Evolutionary conservation across 139 green algal species (phyloP).

Genomic region (Dunaliella sp.): DNA sequence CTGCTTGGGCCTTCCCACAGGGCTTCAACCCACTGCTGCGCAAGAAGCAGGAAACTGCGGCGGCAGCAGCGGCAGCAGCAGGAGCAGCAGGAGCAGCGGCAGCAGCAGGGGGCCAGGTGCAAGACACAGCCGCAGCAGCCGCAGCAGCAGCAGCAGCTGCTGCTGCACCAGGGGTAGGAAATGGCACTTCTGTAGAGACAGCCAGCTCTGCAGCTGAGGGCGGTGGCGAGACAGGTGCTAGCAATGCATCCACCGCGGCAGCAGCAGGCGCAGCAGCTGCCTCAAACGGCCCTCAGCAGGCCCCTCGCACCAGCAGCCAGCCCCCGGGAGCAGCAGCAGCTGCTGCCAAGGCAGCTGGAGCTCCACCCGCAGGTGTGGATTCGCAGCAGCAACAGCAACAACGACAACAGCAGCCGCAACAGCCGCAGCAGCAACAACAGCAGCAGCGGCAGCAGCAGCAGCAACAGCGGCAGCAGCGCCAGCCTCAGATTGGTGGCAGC

Average conservation of each 20-base stretch:
- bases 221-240: neutral
- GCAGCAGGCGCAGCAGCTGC: conserved; percentile 8
- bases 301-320: neutral
- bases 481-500: too few species aligned
- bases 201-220: neutral
- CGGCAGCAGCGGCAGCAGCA: neutral
- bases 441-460: conserved; percentile 1
- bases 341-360: neutral
- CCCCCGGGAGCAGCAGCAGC: neutral
- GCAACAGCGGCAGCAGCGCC: neutral
- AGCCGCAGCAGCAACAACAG: conserved; percentile 1
- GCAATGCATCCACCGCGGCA: conserved; percentile 19
- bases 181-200: neutral
- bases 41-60: neutral
- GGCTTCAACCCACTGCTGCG: conserved; percentile 13
- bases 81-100: conserved; percentile 9
- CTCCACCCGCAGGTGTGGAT: neutral
- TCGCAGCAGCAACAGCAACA: conserved; percentile 2
- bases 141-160: conserved; percentile 19
- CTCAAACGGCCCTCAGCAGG: too few species aligned
- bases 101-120: neutral
- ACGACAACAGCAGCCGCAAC: conserved; percentile 10
- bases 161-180: neutral
- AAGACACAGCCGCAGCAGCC: conserved; percentile 2
- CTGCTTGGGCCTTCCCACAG: conserved; percentile 11